These are phyloP conservation scores for Moricandia arvensis DNA, from an alignment of 345 rosid genomes.

Conservation along the genomic window DNA sequence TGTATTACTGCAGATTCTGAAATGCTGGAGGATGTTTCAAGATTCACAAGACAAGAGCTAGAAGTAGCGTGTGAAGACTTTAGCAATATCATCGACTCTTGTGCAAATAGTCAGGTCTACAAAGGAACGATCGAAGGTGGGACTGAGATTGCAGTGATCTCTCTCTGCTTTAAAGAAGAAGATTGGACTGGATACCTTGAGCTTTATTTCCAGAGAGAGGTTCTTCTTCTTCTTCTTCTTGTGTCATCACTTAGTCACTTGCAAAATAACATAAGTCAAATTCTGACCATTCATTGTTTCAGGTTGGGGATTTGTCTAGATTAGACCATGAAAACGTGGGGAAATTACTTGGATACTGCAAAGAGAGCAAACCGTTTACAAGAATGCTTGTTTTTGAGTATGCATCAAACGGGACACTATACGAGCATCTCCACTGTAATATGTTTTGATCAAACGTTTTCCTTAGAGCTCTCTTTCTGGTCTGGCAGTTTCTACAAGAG, in stretches of 20 bases:
- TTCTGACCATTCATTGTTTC: conserved; percentile 30
- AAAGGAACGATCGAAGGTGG: conserved; percentile 84
- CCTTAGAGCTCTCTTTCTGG: not conserved
- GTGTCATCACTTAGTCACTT: too few species aligned
- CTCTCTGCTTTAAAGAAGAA: conserved; percentile 81
- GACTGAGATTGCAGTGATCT: conserved; percentile 88
- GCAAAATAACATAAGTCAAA: too few species aligned
- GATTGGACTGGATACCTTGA: conserved; percentile 88
- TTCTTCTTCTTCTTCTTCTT: conserved; percentile 38
- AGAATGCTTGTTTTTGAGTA: conserved; percentile 96
- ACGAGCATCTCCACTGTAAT: conserved; percentile 95
- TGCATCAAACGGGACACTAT: conserved; percentile 93
- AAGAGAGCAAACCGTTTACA: conserved; percentile 73
- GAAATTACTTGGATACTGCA: conserved; percentile 85
- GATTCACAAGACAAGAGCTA: conserved; percentile 85
- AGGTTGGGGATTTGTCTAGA: conserved; percentile 97
- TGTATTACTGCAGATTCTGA: conserved; percentile 65
- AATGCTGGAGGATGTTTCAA: conserved; percentile 67
- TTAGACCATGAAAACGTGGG: conserved; percentile 74
- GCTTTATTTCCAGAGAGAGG: conserved; percentile 93
- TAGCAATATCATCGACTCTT: conserved; percentile 93
- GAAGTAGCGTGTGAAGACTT: conserved; percentile 99
- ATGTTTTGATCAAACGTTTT: conserved; percentile 32
- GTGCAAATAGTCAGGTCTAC: conserved; percentile 84
- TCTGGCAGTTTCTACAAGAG: not conserved